Base-by-base conservation (phyloP, 2,329 filamentous ascomycete species). In the Pseudocercospora ulei region DNA sequence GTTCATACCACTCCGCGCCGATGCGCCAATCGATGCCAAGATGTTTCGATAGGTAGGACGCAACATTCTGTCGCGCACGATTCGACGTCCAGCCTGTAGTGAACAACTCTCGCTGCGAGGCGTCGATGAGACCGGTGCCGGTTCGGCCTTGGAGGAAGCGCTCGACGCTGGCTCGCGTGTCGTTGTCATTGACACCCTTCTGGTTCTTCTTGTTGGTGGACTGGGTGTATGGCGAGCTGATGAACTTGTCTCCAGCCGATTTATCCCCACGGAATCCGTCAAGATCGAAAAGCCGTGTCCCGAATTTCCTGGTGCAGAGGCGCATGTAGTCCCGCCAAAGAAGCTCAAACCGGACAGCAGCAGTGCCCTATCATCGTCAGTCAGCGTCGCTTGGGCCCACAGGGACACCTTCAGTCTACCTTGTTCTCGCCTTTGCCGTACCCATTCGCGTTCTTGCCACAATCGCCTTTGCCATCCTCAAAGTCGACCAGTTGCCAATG, bases 291-390 rank as follows among this genome's bases (percentile, higher is more conserved):
- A 88, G 68, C 13, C 71, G 72, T 9, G 60, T 55, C 0, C 73
- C 72, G 46, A 82, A 85, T 52, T 87, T 87, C 19, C 71, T 69
- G 4, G 75, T 78, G 55, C 79, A 84, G 0, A 88, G 69, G 1
- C 80, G 70, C 78, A 88, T 85, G 53, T 87, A 88, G 53, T 88
- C 83, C 25, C 82, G 67, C 82, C 80, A 85, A 0, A 88, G 60
- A 0, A 90, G 65, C 54, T 88, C 81, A 39, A 82, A 78, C 0
- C 82, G 73, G 1, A 88, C 70, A 0, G 69, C 72, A 20, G 71
- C 71, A 0, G 80, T 85, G 0, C 82, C 81, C 48, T 50, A 30
- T 13, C 13, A 28, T 22, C 8, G 11, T 42, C 25, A 36, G 29
- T 20, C n/a, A n/a, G n/a, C n/a, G n/a, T n/a, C n/a, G n/a, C 14